These are phyloP conservation scores for Parsonsia alboflavescens DNA, from an alignment of 257 asterid genomes.

Conservation along the genomic window DNA sequence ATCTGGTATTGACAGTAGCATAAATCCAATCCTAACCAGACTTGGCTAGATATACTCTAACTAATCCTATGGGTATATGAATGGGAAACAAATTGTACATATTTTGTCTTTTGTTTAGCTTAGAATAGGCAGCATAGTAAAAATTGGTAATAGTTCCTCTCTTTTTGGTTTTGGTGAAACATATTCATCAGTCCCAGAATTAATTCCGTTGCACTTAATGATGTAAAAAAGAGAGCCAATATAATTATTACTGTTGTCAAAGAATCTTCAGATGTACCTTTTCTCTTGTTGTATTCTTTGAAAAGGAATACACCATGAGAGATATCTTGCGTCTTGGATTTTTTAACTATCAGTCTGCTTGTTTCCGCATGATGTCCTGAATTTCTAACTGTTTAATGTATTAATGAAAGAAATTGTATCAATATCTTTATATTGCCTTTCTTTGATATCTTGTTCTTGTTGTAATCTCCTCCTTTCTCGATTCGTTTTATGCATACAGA, in stretches of 20 bases:
- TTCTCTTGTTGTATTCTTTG: no score
- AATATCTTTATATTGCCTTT: neutral
- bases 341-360: neutral
- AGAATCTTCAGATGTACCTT: neutral
- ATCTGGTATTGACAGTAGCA: no score
- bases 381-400: neutral
- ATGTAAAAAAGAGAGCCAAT: neutral
- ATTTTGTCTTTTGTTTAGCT: neutral
- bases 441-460: slow-evolving; percentile 15
- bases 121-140: neutral
- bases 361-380: neutral
- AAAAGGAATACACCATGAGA: neutral
- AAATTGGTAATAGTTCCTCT: neutral
- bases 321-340: neutral
- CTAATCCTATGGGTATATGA: no score
- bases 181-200: neutral
- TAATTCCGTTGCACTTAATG: neutral
- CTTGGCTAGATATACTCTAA: neutral
- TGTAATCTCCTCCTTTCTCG: slow-evolving; percentile 20
- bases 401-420: neutral
- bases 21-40: no score
- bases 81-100: neutral
- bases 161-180: neutral
- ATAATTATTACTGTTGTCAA: neutral
- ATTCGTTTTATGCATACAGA: slow-evolving; percentile 45